Percentiles rank a stretch among this genome's conserved stretches.
phyloP scores from a whole-genome alignment of 2,329 filamentous ascomycete species.

The Arthrobotrys sphaeroides region DNA sequence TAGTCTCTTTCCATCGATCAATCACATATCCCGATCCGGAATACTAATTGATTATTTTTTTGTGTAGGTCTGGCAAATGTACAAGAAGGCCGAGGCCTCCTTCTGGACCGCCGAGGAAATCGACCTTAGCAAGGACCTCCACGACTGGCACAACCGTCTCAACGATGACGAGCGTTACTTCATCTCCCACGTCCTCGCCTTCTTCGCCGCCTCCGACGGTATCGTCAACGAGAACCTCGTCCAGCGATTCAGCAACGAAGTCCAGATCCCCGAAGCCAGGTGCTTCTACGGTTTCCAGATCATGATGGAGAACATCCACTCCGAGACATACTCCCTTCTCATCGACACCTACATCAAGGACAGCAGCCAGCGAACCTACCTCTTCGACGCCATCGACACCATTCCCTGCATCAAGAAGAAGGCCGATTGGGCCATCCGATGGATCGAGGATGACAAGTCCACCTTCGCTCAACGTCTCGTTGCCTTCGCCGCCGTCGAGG shows the following conservation, averaged over 20 bases:
- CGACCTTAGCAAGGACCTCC: constrained; percentile 96
- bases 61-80: constrained; percentile 97
- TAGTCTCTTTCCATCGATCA: constrained; percentile 62
- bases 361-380: constrained; percentile 87
- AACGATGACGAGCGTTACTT: constrained; percentile 98
- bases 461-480: constrained; percentile 95
- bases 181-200: constrained; percentile 96
- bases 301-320: constrained; percentile 99
- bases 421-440: constrained; percentile 95
- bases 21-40: constrained; percentile 35
- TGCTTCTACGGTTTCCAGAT: constrained; percentile 99
- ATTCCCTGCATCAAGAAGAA: constrained; percentile 99
- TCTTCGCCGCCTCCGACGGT: constrained; percentile 98
- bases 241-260: constrained; percentile 95
- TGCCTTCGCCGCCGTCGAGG: constrained; percentile 96
- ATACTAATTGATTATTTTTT: constrained; percentile 30
- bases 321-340: constrained; percentile 97
- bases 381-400: constrained; percentile 98
- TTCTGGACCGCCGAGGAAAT: constrained; percentile 99
- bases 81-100: constrained; percentile 99
- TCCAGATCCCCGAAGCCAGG: constrained; percentile 95
- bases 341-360: constrained; percentile 99
- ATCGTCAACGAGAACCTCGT: constrained; percentile 99
- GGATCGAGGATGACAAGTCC: constrained; percentile 93
- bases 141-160: constrained; percentile 98